Base-by-base conservation (phyloP, 139 green algal genomes). In the Klebsormidium nitens region DNA sequence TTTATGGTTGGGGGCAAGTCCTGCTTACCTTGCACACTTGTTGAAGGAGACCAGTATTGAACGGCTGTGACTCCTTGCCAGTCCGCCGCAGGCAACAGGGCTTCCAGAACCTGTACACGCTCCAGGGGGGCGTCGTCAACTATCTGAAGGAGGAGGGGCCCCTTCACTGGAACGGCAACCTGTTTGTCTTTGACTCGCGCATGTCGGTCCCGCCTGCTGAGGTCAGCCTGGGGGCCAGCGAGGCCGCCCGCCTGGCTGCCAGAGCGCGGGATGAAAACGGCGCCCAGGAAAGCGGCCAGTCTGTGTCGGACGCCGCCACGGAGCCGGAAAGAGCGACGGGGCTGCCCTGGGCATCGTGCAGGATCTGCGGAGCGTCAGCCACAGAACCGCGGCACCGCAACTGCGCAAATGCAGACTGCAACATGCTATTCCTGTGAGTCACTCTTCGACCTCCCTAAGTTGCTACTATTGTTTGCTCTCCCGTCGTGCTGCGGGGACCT, bases 141-240 rank as follows among this genome's bases (percentile, higher is more conserved):
- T 95, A 93, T 75, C 59, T 84, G 28, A 66, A 66, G 17, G 62
- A 79, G 31, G 48, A 82, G 47, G 35, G 59, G 29, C 59, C 36
- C 19, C 28, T 79, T 2, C 58, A 64, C 48, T 99, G 94, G 94
- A 83, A 94, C 3, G 94, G 93, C 46, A 87, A 80, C 34, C 84
- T 98, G 29, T 99, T 95, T 75, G 92, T 98, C 36, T 99, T 99
- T 81, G 94, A 99, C 72, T 85, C 70, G 3, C 83, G 94, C 47
- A 89, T 98, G 34, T 75, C 80, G 35, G 67, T 84, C 40, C 50
- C 68, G 14, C 66, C 66, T 23, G 46, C 11, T 8, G 48, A 65
- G 36, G 75, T 75, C 1, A 76, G 73, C 26, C 46, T 55, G 46
- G 23, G 19, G 37, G 5, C 36, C 58, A 5, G 69, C 34, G 23